Percentiles rank a stretch among this genome's conserved stretches.
Evolutionary conservation across 768 basidiomycete genomes (phyloP).

Genomic region (Leccinum pellstonianum): DNA sequence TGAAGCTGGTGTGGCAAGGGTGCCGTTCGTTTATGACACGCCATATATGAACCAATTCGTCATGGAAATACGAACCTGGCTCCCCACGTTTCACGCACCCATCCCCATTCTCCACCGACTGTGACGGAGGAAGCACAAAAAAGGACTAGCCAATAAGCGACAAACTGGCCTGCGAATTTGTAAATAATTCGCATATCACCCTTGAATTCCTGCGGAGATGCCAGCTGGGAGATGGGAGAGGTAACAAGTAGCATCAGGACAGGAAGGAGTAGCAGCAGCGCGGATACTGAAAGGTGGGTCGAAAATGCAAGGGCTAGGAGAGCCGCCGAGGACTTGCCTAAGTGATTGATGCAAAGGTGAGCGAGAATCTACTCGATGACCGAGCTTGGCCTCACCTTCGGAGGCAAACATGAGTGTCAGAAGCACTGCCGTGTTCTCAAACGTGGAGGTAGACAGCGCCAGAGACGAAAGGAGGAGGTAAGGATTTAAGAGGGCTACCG

Average conservation of each 20-base stretch:
- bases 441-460: slow-evolving; percentile 75
- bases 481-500: slow-evolving; percentile 82
- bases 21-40: background rate
- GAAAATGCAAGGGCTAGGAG: slow-evolving; percentile 71
- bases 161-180: slow-evolving; percentile 47
- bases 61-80: slow-evolving; percentile 53
- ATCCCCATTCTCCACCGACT: slow-evolving; percentile 59
- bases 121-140: slow-evolving; percentile 47
- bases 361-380: background rate
- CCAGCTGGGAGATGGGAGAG: slow-evolving; percentile 64
- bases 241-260: slow-evolving; percentile 61
- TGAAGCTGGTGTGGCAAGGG: slow-evolving; percentile 48
- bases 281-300: slow-evolving; percentile 70
- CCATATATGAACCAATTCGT: background rate
- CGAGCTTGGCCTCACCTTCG: slow-evolving; percentile 45
- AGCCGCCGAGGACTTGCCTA: slow-evolving; percentile 59
- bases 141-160: slow-evolving; percentile 48
- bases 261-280: slow-evolving; percentile 64
- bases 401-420: slow-evolving; percentile 68
- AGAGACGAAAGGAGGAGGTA: slow-evolving; percentile 79
- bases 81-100: slow-evolving; percentile 83
- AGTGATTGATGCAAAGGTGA: background rate
- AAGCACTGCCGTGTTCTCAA: slow-evolving; percentile 76
- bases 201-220: slow-evolving; percentile 47
- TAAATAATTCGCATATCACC: slow-evolving; percentile 7